Evolutionary conservation across 352 stramenopile genomes (phyloP).

Genomic region (Phytopythium ostracodes): DNA sequence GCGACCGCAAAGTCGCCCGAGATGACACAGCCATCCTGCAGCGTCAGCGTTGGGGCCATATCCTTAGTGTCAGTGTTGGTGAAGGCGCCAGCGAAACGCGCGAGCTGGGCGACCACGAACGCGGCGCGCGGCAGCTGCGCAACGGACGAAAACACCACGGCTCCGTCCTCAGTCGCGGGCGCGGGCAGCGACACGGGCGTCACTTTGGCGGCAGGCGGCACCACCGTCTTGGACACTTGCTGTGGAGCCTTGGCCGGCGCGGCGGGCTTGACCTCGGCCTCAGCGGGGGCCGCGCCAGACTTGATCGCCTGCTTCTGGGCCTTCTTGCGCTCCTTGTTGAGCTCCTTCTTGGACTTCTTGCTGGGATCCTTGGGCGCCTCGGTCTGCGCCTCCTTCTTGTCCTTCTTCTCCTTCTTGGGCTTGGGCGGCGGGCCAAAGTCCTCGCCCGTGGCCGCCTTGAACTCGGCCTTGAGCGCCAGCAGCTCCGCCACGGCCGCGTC

Average conservation of each 20-base stretch:
- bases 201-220: slow-evolving; percentile 8
- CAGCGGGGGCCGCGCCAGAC: slow-evolving; percentile 22
- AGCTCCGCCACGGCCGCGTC: slow-evolving; percentile 50
- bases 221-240: slow-evolving; percentile 25
- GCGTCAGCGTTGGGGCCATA: slow-evolving; percentile 53
- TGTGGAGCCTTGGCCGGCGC: slow-evolving; percentile 9
- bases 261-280: slow-evolving; percentile 9
- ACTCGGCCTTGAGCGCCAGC: slow-evolving; percentile 71
- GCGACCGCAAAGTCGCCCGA: slow-evolving; percentile 79
- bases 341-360: slow-evolving; percentile 86
- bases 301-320: slow-evolving; percentile 74
- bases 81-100: slow-evolving; percentile 48
- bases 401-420: slow-evolving; percentile 65
- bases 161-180: slow-evolving; percentile 36
- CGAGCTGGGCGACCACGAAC: slow-evolving; percentile 60
- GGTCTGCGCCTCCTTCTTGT: slow-evolving; percentile 8
- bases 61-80: slow-evolving; percentile 41
- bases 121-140: slow-evolving; percentile 55
- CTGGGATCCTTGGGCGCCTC: slow-evolving; percentile 31
- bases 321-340: slow-evolving; percentile 89
- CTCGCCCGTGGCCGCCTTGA: slow-evolving; percentile 69
- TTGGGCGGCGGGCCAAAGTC: slow-evolving; percentile 64
- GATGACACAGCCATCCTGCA: slow-evolving; percentile 48
- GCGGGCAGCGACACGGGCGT: slow-evolving; percentile 39
- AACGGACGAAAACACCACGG: slow-evolving; percentile 59